A percentile compares a stretch with the other conserved stretches of the same genome.
Evolutionary conservation across 345 rosid genomes (phyloP).

Genomic region (Eucalyptus fibrosa): DNA sequence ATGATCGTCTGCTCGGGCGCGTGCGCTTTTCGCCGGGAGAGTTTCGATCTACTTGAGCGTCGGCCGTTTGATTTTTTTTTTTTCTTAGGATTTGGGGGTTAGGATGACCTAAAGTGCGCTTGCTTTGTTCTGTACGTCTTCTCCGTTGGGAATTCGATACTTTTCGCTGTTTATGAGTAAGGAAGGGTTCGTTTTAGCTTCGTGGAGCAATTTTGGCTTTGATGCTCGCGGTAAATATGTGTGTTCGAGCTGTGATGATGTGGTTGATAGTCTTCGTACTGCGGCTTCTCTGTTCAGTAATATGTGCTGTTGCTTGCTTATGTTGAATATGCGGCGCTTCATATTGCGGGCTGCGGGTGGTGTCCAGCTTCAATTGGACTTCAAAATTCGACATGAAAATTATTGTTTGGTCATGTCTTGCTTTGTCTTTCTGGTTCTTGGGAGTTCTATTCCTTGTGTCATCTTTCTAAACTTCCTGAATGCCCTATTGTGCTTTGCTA

Average conservation of each 20-base stretch:
- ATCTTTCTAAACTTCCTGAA: not conserved
- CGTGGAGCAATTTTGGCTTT: not conserved
- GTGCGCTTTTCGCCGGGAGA: not conserved
- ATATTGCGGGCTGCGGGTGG: not conserved
- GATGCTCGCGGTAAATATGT: not conserved
- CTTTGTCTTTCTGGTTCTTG: not conserved
- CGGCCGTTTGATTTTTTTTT: not conserved
- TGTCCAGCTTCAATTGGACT: not conserved
- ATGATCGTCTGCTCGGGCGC: not conserved
- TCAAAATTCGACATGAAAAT: not conserved
- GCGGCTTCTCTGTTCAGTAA: not conserved
- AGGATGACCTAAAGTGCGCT: not conserved
- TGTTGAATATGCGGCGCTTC: not conserved
- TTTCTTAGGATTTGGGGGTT: not conserved
- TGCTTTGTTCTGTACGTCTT: not conserved
- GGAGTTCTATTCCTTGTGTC: not conserved
- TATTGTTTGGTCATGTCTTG: not conserved
- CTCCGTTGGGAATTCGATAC: not conserved
- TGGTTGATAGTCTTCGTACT: not conserved
- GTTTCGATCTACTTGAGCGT: not conserved
- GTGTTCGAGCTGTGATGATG: not conserved
- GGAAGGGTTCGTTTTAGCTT: not conserved
- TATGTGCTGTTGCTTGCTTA: not conserved
- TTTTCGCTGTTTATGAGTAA: not conserved
- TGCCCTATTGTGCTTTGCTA: not conserved